These are phyloP conservation scores for Pseudopyrenochaeta lycopersici DNA, from an alignment of 2,329 filamentous ascomycete species.

Conservation along the genomic window DNA sequence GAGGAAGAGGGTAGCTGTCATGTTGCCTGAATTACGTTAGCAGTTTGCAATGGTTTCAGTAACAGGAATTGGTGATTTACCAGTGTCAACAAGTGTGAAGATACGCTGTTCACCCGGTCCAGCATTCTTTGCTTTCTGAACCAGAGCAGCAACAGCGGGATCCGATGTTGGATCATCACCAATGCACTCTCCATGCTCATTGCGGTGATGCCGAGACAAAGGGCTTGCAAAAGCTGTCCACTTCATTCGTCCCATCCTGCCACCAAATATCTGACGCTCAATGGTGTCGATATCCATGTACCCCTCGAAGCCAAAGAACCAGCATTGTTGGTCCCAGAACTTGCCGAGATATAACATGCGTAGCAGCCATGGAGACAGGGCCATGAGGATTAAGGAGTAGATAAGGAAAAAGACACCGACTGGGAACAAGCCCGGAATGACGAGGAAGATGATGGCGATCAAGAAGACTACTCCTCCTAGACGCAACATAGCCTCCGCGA, in stretches of 20 bases:
- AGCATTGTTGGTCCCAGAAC: constrained; percentile 52
- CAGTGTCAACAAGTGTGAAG: constrained; percentile 45
- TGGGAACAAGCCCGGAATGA: background rate
- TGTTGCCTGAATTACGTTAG: constrained; percentile 44
- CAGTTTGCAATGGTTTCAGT: constrained; percentile 4
- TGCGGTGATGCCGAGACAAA: constrained; percentile 43
- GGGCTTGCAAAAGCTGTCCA: constrained; percentile 47
- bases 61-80: constrained; percentile 16
- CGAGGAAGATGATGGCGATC: constrained; percentile 20
- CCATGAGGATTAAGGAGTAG: constrained; percentile 38
- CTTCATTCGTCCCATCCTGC: constrained; percentile 43
- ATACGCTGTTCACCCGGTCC: constrained; percentile 36
- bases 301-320: constrained; percentile 56
- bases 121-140: constrained; percentile 33
- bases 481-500: constrained; percentile 30
- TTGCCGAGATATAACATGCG: constrained; percentile 51
- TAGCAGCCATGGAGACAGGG: constrained; percentile 46
- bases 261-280: constrained; percentile 52
- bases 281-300: constrained; percentile 51
- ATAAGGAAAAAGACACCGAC: constrained; percentile 30
- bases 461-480: constrained; percentile 26
- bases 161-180: constrained; percentile 44
- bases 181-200: constrained; percentile 41
- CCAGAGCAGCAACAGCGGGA: constrained; percentile 22
- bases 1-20: constrained; percentile 55